A percentile compares a stretch with the other conserved stretches of the same genome.
These are phyloP conservation scores for Agaricus sinodeliciosus DNA, from an alignment of 768 basidiomycete genomes.

Conservation along the genomic window DNA sequence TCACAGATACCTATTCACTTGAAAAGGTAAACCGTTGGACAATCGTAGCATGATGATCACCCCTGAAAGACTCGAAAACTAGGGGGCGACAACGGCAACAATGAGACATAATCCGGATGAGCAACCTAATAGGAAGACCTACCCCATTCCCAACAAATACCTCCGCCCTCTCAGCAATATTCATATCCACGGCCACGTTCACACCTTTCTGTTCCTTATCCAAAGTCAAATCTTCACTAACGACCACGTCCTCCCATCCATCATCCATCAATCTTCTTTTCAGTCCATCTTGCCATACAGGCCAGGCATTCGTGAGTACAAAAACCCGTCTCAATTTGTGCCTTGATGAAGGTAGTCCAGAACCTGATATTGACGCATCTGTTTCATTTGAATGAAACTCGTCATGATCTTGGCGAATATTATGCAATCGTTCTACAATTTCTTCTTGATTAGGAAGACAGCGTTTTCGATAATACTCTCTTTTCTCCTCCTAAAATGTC, in stretches of 20 bases:
- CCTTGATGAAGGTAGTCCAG: not conserved
- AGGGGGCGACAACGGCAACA: not conserved
- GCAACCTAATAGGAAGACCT: conserved; percentile 17
- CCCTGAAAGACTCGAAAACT: conserved; percentile 46
- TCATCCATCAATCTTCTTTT: conserved; percentile 30
- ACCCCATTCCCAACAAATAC: conserved; percentile 61
- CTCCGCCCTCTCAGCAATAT: conserved; percentile 48
- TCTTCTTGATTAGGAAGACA: conserved; percentile 37
- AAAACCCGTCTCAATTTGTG: conserved; percentile 27
- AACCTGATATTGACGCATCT: not conserved
- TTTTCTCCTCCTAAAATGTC: conserved; percentile 8
- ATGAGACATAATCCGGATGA: conserved; percentile 4
- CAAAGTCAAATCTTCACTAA: conserved; percentile 28
- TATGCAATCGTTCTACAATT: conserved; percentile 31
- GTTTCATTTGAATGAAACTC: not conserved
- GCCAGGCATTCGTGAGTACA: conserved; percentile 47
- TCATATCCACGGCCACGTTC: conserved; percentile 53
- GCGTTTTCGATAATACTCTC: conserved; percentile 31
- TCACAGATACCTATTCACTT: conserved; percentile 37
- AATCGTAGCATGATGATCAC: conserved; percentile 42
- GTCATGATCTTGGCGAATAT: conserved; percentile 26
- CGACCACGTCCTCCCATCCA: conserved; percentile 44
- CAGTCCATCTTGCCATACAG: conserved; percentile 34
- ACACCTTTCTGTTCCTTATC: conserved; percentile 41
- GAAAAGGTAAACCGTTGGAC: conserved; percentile 33